Base-by-base conservation (phyloP, 192 early-diverging fungal genomes). In the Podila epigama region DNA sequence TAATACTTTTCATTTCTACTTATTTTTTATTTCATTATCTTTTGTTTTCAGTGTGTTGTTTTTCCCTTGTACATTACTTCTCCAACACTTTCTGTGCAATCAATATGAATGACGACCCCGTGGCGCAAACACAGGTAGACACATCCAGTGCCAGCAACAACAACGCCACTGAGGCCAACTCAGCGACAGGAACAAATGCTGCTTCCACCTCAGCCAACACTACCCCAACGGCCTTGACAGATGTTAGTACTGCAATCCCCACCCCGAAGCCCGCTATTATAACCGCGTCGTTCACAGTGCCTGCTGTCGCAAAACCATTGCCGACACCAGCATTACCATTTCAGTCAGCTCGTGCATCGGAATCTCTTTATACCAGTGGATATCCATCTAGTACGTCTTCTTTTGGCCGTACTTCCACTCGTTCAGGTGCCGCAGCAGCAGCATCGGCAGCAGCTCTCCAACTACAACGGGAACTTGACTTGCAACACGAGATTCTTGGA, bases 341-440 rank as follows among this genome's bases (percentile, higher is more conserved):
- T 39, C 73, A 77, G 39, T 77, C 73, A 11, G 73, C 66, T 35
- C 73, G 73, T 25, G 72, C 72, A 3, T 75, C 71, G 39, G 73
- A 77, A 28, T 68, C 73, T 29, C 73, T 68, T 25, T 77, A 64
- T 34, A 51, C 73, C 37, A 68, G 50, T 37, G 61, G 52, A 10
- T 77, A 66, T 36, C 58, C 35, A 37, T 13, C 41, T n/a, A n/a
- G n/a, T n/a, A 44, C 44, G 50, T 63, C 64, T 0, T 31, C 73
- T 3, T 77, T 63, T 53, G 35, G 60, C 28, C 41, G 73, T n/a
- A 28, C 61, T 5, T 13, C 57, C 16, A 48, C 48, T 36, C 73
- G 73, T 61, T 68, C 73, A 53, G 52, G 65, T 15, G 70, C 73
- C 32, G 66, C 73, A 4, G 73, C 73, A 0, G 73, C 73, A 4